Percentiles rank a stretch among this genome's conserved stretches.
phyloP scores from a whole-genome alignment of 371 early-diverging fungal genomes.

The Haplosporangium sp. region DNA sequence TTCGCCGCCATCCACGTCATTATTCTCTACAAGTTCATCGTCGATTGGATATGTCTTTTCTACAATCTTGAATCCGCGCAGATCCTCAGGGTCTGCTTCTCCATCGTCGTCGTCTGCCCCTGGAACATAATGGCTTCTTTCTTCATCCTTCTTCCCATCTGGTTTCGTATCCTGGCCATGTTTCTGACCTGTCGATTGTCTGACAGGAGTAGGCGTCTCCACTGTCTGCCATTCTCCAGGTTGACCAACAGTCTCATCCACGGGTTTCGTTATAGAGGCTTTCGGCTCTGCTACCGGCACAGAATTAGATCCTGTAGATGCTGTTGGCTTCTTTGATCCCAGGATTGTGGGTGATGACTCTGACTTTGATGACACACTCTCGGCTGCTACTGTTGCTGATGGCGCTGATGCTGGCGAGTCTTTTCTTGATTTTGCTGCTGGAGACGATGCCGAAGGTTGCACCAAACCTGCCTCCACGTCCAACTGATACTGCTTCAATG shows the following conservation, averaged over 20 bases:
- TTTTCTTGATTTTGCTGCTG: conserved; percentile 1
- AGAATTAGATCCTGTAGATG: conserved; percentile 16
- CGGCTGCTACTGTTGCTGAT: conserved; percentile 1
- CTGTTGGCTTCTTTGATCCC: background rate
- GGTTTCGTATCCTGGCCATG: background rate
- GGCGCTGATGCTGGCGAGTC: background rate
- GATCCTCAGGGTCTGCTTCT: conserved; percentile 59
- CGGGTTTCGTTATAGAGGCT: background rate
- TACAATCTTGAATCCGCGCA: conserved; percentile 63
- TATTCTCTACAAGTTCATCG: conserved; percentile 19
- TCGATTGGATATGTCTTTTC: conserved; percentile 64
- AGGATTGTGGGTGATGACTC: conserved; percentile 1
- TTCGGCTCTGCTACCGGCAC: conserved; percentile 10
- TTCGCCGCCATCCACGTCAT: background rate
- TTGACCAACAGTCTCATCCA: conserved; percentile 37
- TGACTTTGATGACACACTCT: background rate
- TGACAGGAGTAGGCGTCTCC: conserved; percentile 8
- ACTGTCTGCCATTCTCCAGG: conserved; percentile 52
- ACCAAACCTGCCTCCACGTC: conserved; percentile 55
- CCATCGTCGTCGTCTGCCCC: conserved; percentile 59
- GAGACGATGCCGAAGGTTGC: conserved; percentile 24
- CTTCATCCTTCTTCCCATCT: conserved; percentile 15
- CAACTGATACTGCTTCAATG: conserved; percentile 42
- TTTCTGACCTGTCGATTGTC: background rate
- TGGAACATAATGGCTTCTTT: conserved; percentile 15